These are phyloP conservation scores for Setaria italica DNA, from an alignment of 202 grass and related monocot species.

Conservation along the genomic window DNA sequence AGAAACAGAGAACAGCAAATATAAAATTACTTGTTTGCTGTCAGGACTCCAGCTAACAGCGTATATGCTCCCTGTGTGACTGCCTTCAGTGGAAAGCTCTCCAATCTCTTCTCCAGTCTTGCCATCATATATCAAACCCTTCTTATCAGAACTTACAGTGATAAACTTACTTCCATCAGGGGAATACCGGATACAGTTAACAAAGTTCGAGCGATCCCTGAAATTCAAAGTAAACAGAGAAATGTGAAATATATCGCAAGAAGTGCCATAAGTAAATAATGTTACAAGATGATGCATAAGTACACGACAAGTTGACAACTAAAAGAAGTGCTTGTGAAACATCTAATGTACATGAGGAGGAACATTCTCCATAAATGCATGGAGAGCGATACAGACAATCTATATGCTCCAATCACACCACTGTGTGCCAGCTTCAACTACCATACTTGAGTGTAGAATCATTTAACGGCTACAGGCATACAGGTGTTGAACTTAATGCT, in stretches of 20 bases:
- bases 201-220: slow-evolving; percentile 95
- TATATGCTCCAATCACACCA: slow-evolving; percentile 1
- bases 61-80: slow-evolving; percentile 93
- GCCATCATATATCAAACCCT: slow-evolving; percentile 89
- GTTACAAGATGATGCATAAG: slow-evolving; percentile 19
- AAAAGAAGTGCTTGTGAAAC: slow-evolving; percentile 4
- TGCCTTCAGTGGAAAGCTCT: slow-evolving; percentile 67
- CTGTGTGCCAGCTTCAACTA: not conserved
- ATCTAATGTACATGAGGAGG: slow-evolving; percentile 2
- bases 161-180: slow-evolving; percentile 98
- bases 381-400: not conserved
- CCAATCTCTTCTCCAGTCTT: slow-evolving; percentile 96
- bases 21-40: slow-evolving; percentile 88
- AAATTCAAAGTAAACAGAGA: slow-evolving; percentile 40
- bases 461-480: slow-evolving; percentile 7
- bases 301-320: slow-evolving; percentile 21
- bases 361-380: slow-evolving; percentile 22
- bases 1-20: slow-evolving; percentile 31
- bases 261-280: slow-evolving; percentile 22
- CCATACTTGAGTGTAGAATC: slow-evolving; percentile 16
- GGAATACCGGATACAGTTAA: slow-evolving; percentile 89
- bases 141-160: slow-evolving; percentile 95
- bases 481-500: not conserved
- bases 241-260: slow-evolving; percentile 32
- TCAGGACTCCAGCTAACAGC: slow-evolving; percentile 96